Conservation (phyloP, 805 yeast genomes). For the Myxozyma kluyveri region DNA sequence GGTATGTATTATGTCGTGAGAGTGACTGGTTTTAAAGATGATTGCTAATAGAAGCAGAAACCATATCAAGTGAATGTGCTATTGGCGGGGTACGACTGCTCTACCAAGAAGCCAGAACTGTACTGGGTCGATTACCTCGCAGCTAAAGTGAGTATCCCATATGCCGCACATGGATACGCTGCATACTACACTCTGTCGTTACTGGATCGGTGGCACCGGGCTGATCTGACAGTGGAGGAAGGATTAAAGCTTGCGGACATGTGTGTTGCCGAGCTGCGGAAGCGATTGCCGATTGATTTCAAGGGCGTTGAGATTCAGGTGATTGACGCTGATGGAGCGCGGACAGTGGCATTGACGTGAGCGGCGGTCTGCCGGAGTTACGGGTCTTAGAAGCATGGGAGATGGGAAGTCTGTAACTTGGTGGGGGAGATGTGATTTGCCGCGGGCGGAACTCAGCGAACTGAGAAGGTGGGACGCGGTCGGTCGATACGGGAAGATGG, state of each 20-base stretch:
- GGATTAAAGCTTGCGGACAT: conserved; percentile 70
- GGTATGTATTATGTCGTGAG: conserved; percentile 34
- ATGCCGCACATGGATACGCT: conserved; percentile 98
- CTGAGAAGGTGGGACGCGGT: no score
- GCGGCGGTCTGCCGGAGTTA: no score
- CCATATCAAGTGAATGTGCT: conserved; percentile 94
- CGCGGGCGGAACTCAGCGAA: no score
- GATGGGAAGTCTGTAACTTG: no score
- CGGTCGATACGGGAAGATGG: no score
- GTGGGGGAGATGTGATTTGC: no score
- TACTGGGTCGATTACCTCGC: conserved; percentile 94
- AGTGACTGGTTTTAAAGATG: not conserved
- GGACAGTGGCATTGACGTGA: conserved; percentile 41
- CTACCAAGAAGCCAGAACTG: conserved; percentile 58
- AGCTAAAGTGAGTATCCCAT: conserved; percentile 84
- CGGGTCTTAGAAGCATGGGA: no score
- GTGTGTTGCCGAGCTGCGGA: conserved; percentile 75
- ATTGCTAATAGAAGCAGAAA: conserved; percentile 42
- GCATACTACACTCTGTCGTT: conserved; percentile 89
- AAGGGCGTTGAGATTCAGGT: conserved; percentile 76
- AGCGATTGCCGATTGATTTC: conserved; percentile 89
- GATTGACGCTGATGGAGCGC: conserved; percentile 61
- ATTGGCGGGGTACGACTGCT: conserved; percentile 75
- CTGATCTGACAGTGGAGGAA: conserved; percentile 69
- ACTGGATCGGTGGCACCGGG: conserved; percentile 83